Conservation (phyloP, 345 rosid genomes). For the Lumnitzera littorea region DNA sequence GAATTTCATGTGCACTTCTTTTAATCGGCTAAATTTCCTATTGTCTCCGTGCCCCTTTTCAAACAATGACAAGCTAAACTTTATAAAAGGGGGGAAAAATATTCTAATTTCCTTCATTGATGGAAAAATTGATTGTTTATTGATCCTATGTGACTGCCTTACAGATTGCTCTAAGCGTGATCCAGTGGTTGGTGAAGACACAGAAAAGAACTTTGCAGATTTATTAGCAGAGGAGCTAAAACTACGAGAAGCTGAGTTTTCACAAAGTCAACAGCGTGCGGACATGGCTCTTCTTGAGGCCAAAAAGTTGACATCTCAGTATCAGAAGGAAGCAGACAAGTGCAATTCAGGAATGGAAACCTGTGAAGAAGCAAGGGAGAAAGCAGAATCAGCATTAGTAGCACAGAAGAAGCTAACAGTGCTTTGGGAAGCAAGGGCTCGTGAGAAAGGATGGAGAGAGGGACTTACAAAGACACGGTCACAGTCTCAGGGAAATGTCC, state of each 20-base stretch:
- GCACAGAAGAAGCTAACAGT: conserved; percentile 72
- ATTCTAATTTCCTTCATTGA: background rate
- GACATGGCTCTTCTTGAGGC: conserved; percentile 85
- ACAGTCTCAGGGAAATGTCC: conserved; percentile 46
- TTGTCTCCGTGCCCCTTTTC: background rate
- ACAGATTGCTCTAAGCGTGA: conserved; percentile 85
- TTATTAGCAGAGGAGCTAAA: conserved; percentile 77
- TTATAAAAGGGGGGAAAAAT: background rate
- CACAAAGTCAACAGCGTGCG: conserved; percentile 68
- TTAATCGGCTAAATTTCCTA: background rate
- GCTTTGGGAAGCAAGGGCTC: conserved; percentile 79
- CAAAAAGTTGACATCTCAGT: conserved; percentile 83
- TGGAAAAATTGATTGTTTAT: background rate
- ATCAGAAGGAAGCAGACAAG: conserved; percentile 97
- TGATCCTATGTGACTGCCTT: background rate
- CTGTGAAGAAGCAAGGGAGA: conserved; percentile 94
- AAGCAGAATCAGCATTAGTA: conserved; percentile 55
- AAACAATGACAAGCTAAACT: background rate
- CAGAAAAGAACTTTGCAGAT: conserved; percentile 73
- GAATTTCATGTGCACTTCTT: too few species aligned
- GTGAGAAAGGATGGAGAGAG: conserved; percentile 82
- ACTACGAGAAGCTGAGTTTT: conserved; percentile 66
- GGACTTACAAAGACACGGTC: conserved; percentile 35
- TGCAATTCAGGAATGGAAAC: conserved; percentile 98
- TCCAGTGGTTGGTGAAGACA: conserved; percentile 74